Base-by-base conservation (phyloP, 2,329 filamentous ascomycete genomes). In the Elsinoe ampelina region DNA sequence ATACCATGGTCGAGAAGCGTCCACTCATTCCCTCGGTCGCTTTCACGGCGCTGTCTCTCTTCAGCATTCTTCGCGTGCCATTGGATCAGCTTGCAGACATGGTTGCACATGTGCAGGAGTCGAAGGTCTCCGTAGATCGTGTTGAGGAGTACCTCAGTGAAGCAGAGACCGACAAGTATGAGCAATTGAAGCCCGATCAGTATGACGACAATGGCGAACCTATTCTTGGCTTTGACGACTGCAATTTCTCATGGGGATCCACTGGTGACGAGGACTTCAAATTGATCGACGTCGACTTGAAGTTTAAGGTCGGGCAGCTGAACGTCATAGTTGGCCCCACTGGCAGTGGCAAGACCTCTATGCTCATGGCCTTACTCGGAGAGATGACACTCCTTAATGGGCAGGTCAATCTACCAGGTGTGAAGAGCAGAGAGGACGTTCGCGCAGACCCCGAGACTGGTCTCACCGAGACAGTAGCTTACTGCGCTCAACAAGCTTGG, bases 91-190 rank as follows among this genome's bases (percentile, higher is more conserved):
- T 98, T 55, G 93, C 93, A 52, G 93, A 98, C 71, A 98, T 98
- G 93, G 86, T 97, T 67, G 93, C 93, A 10, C 93, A 97, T 72
- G 91, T 98, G 3, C 90, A 96, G 73, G 93, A 98, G 72, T 89
- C 91, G 20, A 95, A 95, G 73, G 92, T 98, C 17, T 98, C 93
- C 0, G 84, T 98, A 54, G 91, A 96, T 66, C 91, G 93, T 76
- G 89, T 98, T 6, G 92, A 98, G 67, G 87, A 95, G 64, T 98
- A 96, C 65, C 72, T 98, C 41, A 84, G 80, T 58, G 93, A 98
- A 68, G 90, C 93, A 6, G 93, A 98, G 73, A 98, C 93, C 0
- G 89, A 95, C 58, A 98, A 98, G 70, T 97, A 96, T 67, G 77
- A 81, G 36, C 93, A 97, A 67, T 79, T 98, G 1, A 81, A 84